Percentiles rank a stretch among this genome's conserved stretches.
Evolutionary conservation across 495 filamentous ascomycete species (phyloP).

Genomic region (Daldinia concentrica): DNA sequence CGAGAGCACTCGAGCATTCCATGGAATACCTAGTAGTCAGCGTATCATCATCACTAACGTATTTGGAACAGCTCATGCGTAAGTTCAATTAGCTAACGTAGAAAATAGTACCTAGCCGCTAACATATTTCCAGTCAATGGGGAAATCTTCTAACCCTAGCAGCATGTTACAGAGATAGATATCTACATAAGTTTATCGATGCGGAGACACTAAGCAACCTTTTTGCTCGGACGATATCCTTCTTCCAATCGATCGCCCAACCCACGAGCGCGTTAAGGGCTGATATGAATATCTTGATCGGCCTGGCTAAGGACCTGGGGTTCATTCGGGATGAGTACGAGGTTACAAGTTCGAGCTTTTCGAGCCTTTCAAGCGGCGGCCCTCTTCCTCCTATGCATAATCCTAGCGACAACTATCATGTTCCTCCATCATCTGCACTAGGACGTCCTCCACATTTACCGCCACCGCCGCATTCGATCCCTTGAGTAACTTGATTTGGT

Average conservation of each 20-base stretch:
- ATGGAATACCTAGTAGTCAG: slow-evolving; percentile 66
- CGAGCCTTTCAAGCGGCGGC: slow-evolving; percentile 52
- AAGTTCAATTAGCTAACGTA: slow-evolving; percentile 57
- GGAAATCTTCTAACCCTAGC: slow-evolving; percentile 91
- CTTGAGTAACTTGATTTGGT: slow-evolving; percentile 8
- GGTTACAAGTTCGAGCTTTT: slow-evolving; percentile 54
- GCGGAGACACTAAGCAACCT: slow-evolving; percentile 60
- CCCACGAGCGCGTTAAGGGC: slow-evolving; percentile 72
- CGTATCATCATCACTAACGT: slow-evolving; percentile 91
- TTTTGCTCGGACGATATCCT: slow-evolving; percentile 71
- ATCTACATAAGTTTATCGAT: slow-evolving; percentile 62
- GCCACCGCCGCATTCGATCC: slow-evolving; percentile 25
- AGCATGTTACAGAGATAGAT: slow-evolving; percentile 72
- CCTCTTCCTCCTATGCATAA: slow-evolving; percentile 37
- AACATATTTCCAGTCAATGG: slow-evolving; percentile 76
- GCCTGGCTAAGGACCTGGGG: slow-evolving; percentile 64
- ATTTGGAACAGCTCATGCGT: slow-evolving; percentile 96
- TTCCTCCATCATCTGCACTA: slow-evolving; percentile 27
- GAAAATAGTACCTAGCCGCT: slow-evolving; percentile 1
- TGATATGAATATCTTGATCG: slow-evolving; percentile 73
- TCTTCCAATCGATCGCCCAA: slow-evolving; percentile 68
- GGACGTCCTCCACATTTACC: slow-evolving; percentile 28
- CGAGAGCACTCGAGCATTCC: slow-evolving; percentile 86
- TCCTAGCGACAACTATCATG: slow-evolving; percentile 32
- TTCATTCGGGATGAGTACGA: slow-evolving; percentile 45